Percentiles rank a stretch among this genome's conserved stretches.
Conservation (phyloP, 371 early-diverging fungal species). For the Apophysomyces elegans region DNA sequence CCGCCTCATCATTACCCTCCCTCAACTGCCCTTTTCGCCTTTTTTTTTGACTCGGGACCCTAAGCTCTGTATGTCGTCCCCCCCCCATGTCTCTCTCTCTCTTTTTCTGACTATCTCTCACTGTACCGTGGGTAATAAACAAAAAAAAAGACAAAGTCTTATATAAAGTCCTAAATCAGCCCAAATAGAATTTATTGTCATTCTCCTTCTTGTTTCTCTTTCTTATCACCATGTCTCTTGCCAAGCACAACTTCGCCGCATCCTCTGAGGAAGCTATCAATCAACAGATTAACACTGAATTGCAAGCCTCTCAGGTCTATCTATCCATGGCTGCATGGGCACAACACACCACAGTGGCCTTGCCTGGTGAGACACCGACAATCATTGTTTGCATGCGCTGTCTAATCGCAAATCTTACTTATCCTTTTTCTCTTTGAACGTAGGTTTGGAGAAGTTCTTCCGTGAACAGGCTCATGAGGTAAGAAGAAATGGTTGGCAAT, state of each 20-base stretch:
- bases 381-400: background rate
- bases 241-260: conserved; percentile 70
- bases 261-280: conserved; percentile 71
- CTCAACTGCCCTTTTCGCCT: background rate
- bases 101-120: too few relatives aligned
- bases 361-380: conserved; percentile 48
- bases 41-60: conserved; percentile 8
- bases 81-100: too few relatives aligned
- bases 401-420: background rate
- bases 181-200: background rate
- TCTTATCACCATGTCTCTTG: conserved; percentile 55
- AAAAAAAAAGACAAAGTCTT: background rate
- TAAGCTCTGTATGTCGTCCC: background rate
- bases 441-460: conserved; percentile 65
- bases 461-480: conserved; percentile 58
- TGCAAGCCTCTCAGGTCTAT: conserved; percentile 64
- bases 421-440: background rate
- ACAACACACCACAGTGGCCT: conserved; percentile 53
- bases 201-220: background rate
- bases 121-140: conserved; percentile 6
- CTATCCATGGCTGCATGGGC: conserved; percentile 65
- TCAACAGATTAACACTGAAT: conserved; percentile 65
- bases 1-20: background rate
- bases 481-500: conserved; percentile 12
- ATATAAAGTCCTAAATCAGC: background rate